Evolutionary conservation across 192 early-diverging fungal species (phyloP), one percentile per base, ranked within the genome.

Genomic region (Spizellomyces sp.): DNA sequence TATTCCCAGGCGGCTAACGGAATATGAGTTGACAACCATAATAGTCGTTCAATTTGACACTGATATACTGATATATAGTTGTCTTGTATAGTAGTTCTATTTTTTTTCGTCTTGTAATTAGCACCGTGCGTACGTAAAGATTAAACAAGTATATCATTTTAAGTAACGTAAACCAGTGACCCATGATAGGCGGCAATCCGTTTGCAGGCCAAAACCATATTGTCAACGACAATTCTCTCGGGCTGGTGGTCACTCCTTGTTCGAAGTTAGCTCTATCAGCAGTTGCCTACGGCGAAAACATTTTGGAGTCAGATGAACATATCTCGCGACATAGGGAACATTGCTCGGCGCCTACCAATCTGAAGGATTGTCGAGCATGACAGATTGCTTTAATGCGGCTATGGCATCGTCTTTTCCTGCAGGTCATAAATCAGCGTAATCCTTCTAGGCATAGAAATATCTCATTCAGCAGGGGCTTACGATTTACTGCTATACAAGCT

Each of bases 371-470:
- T 87, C 86, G 17, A 87, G 73, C 69, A 76, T 78, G 52, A 87
- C 86, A 55, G 83, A 85, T 62, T 85, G 83, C 60, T 87, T 87
- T 27, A 87, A 74, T 3, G 86, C 86, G 8, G 74, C 75, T 48
- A 87, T 84, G 5, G 86, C 86, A 44, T 87, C 86, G 65, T 87
- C 86, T 71, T 85, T 85, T n/a, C 85, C 83, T 84, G 74, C 44
- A 43, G 3, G 12, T 59, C 41, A 36, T 67, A 9, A n/a, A 12
- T 54, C 50, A 54, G 50, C 17, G 0, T n/a, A 36, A 36, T 36
- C 12, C 50, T 54, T 54, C 50, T 4, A 54, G 4, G 12, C 4
- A 54, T 54, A 57, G 42, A 15, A n/a, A 45, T 42, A 64, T 6
- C 45, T 19, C 0, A 21, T 52, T 15, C 36, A 73, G 68, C n/a